A percentile compares a stretch with the other conserved stretches of the same genome.
These are phyloP conservation scores for Ambrosiella cleistominuta DNA, from an alignment of 2,329 filamentous ascomycete species.

Conservation along the genomic window DNA sequence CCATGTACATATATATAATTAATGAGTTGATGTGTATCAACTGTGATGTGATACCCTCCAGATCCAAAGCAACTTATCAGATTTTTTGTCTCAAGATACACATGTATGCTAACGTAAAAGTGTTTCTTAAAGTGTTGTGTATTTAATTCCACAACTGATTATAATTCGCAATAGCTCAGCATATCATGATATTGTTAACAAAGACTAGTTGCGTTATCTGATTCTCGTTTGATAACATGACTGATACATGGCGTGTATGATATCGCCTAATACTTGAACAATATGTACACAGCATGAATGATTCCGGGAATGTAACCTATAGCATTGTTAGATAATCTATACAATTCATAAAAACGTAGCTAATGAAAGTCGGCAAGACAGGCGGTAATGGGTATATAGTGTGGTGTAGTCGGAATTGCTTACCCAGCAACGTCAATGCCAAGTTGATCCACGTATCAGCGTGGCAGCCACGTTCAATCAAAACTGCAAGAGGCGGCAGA, in stretches of 20 bases:
- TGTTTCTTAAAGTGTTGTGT: no score
- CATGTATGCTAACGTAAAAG: no score
- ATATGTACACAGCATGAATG: constrained; percentile 88
- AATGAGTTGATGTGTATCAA: no score
- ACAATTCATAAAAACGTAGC: background rate
- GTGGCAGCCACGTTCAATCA: constrained; percentile 82
- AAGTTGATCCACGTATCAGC: constrained; percentile 86
- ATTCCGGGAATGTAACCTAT: constrained; percentile 55
- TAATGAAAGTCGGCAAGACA: background rate
- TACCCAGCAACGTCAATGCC: constrained; percentile 58
- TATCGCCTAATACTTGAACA: constrained; percentile 58
- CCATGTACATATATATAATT: no score
- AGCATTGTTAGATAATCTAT: constrained; percentile 1
- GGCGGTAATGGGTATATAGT: background rate
- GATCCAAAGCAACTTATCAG: no score
- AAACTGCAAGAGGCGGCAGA: constrained; percentile 79
- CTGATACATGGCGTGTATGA: background rate
- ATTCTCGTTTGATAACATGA: no score
- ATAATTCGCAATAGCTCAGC: no score
- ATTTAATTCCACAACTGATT: no score
- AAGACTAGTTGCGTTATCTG: no score
- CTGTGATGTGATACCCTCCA: no score
- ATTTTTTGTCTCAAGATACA: no score
- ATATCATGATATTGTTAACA: no score
- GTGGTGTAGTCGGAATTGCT: background rate